These are phyloP conservation scores for Lentinula novae-zelandiae DNA, from an alignment of 1,284 basidiomycete species.

Conservation along the genomic window DNA sequence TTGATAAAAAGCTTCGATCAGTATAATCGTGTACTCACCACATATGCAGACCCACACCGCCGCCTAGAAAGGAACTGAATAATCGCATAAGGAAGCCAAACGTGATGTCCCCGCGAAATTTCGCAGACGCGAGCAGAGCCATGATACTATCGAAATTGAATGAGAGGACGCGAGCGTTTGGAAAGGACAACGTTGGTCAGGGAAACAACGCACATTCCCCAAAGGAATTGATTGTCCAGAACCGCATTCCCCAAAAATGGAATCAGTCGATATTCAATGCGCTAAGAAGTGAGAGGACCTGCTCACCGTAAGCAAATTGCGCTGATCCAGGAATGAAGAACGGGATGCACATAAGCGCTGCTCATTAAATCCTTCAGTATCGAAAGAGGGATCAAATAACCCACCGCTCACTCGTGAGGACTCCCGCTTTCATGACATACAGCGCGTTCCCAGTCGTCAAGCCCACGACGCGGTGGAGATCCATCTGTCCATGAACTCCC, in stretches of 20 bases:
- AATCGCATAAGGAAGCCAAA: conserved; percentile 65
- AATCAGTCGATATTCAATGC: too few relatives aligned
- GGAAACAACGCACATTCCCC: conserved; percentile 43
- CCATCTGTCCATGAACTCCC: conserved; percentile 48
- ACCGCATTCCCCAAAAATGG: not conserved
- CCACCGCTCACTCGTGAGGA: conserved; percentile 47
- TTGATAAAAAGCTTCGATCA: not conserved
- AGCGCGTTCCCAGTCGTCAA: conserved; percentile 60
- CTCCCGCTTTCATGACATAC: conserved; percentile 78
- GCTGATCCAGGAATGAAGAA: conserved; percentile 52
- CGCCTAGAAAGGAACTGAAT: conserved; percentile 67
- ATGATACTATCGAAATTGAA: conserved; percentile 47
- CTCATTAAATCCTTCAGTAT: not conserved
- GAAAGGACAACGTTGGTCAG: not conserved
- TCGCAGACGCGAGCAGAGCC: conserved; percentile 65
- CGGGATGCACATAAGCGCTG: conserved; percentile 61
- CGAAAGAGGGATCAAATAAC: not conserved
- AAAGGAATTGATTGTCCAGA: conserved; percentile 50
- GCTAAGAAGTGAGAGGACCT: too few relatives aligned
- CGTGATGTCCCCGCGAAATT: conserved; percentile 75
- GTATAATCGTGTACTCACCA: conserved; percentile 43
- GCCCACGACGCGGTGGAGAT: conserved; percentile 33
- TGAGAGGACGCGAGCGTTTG: not conserved
- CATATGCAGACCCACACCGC: conserved; percentile 60
- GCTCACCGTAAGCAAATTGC: conserved; percentile 55